These are phyloP conservation scores for Keithomyces neogunnii DNA, from an alignment of 2,329 filamentous ascomycete species.

Conservation along the genomic window DNA sequence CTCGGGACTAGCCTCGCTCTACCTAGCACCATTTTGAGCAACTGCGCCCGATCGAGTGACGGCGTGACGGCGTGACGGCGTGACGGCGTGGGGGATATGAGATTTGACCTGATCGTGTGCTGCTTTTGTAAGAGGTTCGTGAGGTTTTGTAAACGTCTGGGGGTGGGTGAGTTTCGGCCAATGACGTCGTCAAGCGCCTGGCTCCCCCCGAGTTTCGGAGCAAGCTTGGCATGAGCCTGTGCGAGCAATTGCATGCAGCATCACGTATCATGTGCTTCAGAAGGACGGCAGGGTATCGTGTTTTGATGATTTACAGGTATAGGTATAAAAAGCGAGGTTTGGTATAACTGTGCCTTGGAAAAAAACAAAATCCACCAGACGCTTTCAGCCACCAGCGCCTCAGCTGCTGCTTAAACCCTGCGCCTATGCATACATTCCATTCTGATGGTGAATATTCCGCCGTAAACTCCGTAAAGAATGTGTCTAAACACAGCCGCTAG, in stretches of 20 bases:
- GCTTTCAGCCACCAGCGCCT: no score
- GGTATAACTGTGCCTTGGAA: no score
- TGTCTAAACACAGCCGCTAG: background rate
- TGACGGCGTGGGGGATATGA: background rate
- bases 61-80: background rate
- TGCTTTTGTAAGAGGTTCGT: background rate
- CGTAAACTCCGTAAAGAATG: background rate
- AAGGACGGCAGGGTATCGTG: no score
- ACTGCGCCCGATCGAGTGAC: no score
- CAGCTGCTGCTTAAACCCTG: background rate
- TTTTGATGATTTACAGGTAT: no score
- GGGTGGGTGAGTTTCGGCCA: background rate
- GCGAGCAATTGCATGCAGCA: no score
- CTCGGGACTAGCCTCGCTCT: background rate
- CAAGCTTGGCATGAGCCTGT: background rate
- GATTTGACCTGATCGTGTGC: no score
- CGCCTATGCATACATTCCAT: conserved; percentile 1
- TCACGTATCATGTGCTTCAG: no score
- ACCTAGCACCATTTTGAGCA: background rate
- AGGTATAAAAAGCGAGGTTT: no score
- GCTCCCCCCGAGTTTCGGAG: background rate
- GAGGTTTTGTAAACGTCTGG: background rate
- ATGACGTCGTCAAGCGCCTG: background rate
- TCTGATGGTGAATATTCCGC: background rate
- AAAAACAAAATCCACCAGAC: no score